Base-by-base conservation (phyloP, 768 basidiomycete species). In the Boletus bicolor region DNA sequence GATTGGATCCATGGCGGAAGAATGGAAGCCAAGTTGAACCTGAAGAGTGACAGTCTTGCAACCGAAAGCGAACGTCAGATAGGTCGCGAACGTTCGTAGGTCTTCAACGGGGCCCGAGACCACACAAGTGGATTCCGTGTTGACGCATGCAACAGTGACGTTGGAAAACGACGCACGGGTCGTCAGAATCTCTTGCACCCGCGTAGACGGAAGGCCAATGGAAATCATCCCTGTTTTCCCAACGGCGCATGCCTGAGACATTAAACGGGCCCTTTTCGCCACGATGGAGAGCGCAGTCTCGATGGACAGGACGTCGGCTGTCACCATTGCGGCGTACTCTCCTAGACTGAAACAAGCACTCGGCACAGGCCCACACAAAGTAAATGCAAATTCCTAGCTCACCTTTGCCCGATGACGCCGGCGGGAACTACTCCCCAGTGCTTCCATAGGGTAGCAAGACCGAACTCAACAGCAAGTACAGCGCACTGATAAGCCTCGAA, bases 361-460 rank as follows among this genome's bases (percentile, higher is more conserved):
- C 12, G 43, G 56, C 1, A 36, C 17, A 11, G 3, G 26, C 17
- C 11, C 28, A 2, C 5, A 39, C 12, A 26, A 28, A 36, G 36
- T 1, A 19, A 19, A 26, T 19, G 49, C 43, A 47, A 57, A 8
- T 1, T 26, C 11, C 42, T 10, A 37, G 65, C 77, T 54, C 47
- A 89, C 89, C 89, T 91, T 62, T 90, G 88, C 4, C 89, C 88
- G 17, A 84, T 75, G 14, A 88, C 82, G 0, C 77, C 83, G n/a
- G 71, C 61, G 5, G 88, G 88, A 21, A 62, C 58, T 12, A 90
- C 42, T 1, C 87, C 88, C 86, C 85, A 90, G 7, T 78, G 80
- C 35, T 79, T 79, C 89, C 88, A 91, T 14, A 91, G 55, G 44
- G 70, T 72, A 0, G 82, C 78, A 21, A 91, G 71, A 0, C 83